Evolutionary conservation across 495 filamentous ascomycete genomes (phyloP).

Genomic region (Parmelia sp.): DNA sequence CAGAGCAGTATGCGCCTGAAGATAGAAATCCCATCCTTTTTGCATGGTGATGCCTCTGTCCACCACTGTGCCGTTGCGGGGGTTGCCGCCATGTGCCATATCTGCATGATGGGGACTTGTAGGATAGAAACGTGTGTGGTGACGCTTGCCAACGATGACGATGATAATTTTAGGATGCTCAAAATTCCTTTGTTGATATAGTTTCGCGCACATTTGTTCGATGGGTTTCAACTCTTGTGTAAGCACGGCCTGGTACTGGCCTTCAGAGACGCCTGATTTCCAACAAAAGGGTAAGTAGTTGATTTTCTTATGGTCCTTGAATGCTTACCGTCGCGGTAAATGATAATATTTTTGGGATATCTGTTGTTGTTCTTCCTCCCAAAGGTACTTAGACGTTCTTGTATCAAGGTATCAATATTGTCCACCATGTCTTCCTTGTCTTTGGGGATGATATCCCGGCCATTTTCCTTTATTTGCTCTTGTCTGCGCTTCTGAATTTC

Average conservation of each 20-base stretch:
- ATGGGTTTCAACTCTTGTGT: conserved; percentile 52
- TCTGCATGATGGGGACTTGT: conserved; percentile 36
- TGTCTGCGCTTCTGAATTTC: too few relatives aligned
- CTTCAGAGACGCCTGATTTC: conserved; percentile 83
- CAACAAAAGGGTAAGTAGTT: too few relatives aligned
- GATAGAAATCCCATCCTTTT: too few relatives aligned
- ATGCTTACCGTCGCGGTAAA: conserved; percentile 94
- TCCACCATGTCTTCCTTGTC: too few relatives aligned
- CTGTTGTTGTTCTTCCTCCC: conserved; percentile 50
- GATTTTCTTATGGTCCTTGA: too few relatives aligned
- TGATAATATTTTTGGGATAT: conserved; percentile 66
- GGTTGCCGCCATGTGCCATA: conserved; percentile 55
- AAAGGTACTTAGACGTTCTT: too few relatives aligned
- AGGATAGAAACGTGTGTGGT: conserved; percentile 84
- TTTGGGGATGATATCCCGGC: too few relatives aligned
- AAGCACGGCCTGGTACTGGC: conserved; percentile 62
- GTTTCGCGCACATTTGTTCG: too few relatives aligned
- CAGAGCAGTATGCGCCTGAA: too few relatives aligned
- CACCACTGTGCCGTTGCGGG: conserved; percentile 71
- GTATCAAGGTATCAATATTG: conserved; percentile 44
- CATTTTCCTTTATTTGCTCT: too few relatives aligned
- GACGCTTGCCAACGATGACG: conserved; percentile 65
- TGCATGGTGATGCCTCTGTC: conserved; percentile 79
- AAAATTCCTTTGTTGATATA: conserved; percentile 57
- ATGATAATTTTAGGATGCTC: conserved; percentile 43